Base-by-base conservation (phyloP, 163 green algal species). In the Scenedesmus sp. region DNA sequence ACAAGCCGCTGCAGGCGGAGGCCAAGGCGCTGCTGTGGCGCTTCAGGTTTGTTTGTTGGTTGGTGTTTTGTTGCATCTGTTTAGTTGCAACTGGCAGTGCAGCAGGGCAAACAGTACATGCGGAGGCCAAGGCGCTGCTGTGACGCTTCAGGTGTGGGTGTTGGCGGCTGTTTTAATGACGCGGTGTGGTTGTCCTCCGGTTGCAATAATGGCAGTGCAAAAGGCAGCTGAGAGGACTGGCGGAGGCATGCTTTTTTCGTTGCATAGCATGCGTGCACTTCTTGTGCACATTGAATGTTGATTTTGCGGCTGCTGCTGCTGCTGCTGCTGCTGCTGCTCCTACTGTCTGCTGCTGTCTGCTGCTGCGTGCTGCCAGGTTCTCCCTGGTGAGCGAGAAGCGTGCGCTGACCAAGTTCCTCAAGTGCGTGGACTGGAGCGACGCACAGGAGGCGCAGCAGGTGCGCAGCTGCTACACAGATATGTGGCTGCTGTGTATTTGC, bases 401-500 rank as follows among this genome's bases (percentile, higher is more conserved):
- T 18, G 98, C 98, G 7, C 95, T 99, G 57, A 98, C 98, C 82
- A 98, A 98, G 96, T 99, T 99, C 90, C 95, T 99, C 34, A 96
- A 97, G 89, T 97, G 95, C 84, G 97, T 98, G 85, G 97, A 99
- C 94, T 99, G 97, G 97, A 92, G 93, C 16, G 97, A 99, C 85
- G 95, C 93, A 9, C 86, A 90, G 34, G 97, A 98, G 94, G 96
- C 95, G 20, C 94, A 94, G 81, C 94, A 96, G 95, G 94, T 92
- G 88, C 7, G 56, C 18, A 55, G 70, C 2, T 0, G 2, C 52
- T 57, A 18, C 18, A 57, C 13, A 76, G 20, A 1, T 57, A 10
- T 16, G 23, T 15, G 64, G 10, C 64, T 20, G 10, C 64, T 23
- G 0, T 23, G 73, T 18, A 81, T 46, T 0, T 55, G 23, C 23